phyloP scores from a whole-genome alignment of 345 rosid species.

The Leavenworthia alabamica region DNA sequence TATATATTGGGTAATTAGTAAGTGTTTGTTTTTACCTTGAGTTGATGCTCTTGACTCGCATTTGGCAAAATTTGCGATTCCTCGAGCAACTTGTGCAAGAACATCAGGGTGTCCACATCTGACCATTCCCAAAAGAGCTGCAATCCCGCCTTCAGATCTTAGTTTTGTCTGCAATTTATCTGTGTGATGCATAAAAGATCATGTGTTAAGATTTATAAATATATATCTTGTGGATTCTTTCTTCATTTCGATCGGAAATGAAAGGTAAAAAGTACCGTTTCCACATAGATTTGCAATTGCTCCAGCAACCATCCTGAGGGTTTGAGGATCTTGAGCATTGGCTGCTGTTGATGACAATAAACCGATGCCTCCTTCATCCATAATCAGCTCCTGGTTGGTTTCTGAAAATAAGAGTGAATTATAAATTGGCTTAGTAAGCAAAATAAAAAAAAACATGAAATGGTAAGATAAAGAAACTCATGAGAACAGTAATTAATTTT shows the following conservation, averaged over 20 bases:
- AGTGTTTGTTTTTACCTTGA: constrained; percentile 60
- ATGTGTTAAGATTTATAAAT: background rate
- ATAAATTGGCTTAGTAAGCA: background rate
- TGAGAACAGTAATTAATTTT: background rate
- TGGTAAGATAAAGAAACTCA: background rate
- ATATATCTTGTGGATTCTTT: background rate
- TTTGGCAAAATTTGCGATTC: constrained; percentile 96
- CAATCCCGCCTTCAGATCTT: constrained; percentile 91
- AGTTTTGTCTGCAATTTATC: constrained; percentile 83
- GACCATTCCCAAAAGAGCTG: constrained; percentile 94
- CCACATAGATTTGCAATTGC: constrained; percentile 99
- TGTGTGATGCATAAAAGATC: constrained; percentile 23
- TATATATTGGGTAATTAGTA: background rate
- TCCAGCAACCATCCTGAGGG: constrained; percentile 97
- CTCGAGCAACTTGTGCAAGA: constrained; percentile 99
- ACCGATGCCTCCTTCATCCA: constrained; percentile 83
- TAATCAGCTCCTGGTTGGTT: constrained; percentile 93
- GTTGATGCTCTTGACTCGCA: constrained; percentile 94
- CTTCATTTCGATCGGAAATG: background rate
- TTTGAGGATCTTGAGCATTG: constrained; percentile 92
- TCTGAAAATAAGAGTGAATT: constrained; percentile 35
- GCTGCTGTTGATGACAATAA: constrained; percentile 73
- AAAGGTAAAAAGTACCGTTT: constrained; percentile 70
- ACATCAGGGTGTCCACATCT: constrained; percentile 88
- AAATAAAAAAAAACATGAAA: too few relatives aligned